phyloP scores from a whole-genome alignment of 2,329 filamentous ascomycete genomes.

The Ceratocystiopsis minuta region DNA sequence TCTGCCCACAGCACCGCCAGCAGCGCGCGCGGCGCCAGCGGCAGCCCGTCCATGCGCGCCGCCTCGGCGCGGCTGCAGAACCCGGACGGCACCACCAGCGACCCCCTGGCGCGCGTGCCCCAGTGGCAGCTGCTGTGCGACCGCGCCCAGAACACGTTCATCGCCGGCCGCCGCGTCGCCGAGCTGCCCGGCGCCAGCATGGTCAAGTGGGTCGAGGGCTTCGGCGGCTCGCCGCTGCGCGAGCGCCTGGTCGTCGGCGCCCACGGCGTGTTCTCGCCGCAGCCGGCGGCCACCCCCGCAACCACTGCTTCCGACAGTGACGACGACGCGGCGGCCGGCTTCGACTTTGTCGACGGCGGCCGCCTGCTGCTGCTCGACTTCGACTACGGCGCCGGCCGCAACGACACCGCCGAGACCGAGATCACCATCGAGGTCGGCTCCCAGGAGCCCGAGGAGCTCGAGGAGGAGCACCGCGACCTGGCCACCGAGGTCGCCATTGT shows the following conservation, averaged over 20 bases:
- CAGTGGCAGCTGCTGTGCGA: conserved; percentile 55
- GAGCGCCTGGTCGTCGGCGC: conserved; percentile 53
- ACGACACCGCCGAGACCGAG: conserved; percentile 35
- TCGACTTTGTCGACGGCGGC: conserved; percentile 63
- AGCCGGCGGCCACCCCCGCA: conserved; percentile 24
- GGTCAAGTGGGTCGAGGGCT: conserved; percentile 52
- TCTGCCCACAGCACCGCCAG: conserved; percentile 7
- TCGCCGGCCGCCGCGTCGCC: conserved; percentile 47
- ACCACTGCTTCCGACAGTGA: too few species aligned
- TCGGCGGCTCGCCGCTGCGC: conserved; percentile 26
- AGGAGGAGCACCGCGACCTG: conserved; percentile 56
- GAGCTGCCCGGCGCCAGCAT: conserved; percentile 48
- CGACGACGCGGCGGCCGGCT: conserved; percentile 43
- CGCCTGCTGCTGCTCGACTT: conserved; percentile 59
- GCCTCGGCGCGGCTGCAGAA: conserved; percentile 20
- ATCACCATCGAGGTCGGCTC: conserved; percentile 59
- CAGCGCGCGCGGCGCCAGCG: conserved; percentile 18
- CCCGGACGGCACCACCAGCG: conserved; percentile 5
- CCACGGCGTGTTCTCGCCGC: conserved; percentile 44
- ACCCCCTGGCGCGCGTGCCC: conserved; percentile 25
- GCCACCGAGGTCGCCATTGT: conserved; percentile 67
- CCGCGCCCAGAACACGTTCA: conserved; percentile 50
- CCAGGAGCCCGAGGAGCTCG: conserved; percentile 47
- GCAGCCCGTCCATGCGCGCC: conserved; percentile 21
- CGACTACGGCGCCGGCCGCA: conserved; percentile 31